Base-by-base conservation (phyloP, 2,329 filamentous ascomycete species). In the Aspergillus hiratsukae region DNA sequence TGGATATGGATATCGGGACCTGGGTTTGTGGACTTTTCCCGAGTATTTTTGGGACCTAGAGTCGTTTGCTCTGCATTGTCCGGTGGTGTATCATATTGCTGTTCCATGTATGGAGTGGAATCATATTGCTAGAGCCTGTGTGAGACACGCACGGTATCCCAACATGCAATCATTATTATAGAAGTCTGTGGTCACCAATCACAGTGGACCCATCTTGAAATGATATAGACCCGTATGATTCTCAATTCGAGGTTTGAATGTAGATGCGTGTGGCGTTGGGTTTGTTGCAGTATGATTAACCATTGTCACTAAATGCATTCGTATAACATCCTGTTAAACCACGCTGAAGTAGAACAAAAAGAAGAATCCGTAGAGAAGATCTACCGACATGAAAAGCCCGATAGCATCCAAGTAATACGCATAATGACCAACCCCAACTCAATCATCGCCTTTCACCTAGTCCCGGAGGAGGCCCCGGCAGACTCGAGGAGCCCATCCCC, bases 1-100 rank as follows among this genome's bases (percentile, higher is more conserved):
- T 65, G 61, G 63, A 62, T 66, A 63, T 61, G 63, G 65, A 67
- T 55, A 71, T 69, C 54, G 67, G 69, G 60, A 59, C 64, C 64
- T 63, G 65, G 63, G 61, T 65, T 64, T 62, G 58, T 50, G 60
- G 60, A 54, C 56, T 61, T 58, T 59, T 58, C 21, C 5, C 21
- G 17, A 25, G 53, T 61, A 54, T 59, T 57, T 54, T 51, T 49
- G 58, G 45, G 49, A 56, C 54, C 56, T 51, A 14, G 21, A 29
- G 28, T 37, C 31, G 17, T 53, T 29, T 56, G 53, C 56, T 56
- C 60, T 37, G 14, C 55, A 51, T 61, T 59, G 49, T 53, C 57
- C 55, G 52, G 23, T 46, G 52, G 48, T 46, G 43, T 55, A 57
- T 59, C 58, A 58, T 57, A 57, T 55, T 9, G 55, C 61, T 46